These are phyloP conservation scores for Kodamaea suecica DNA, from an alignment of 1,139 yeast genomes.

Conservation along the genomic window DNA sequence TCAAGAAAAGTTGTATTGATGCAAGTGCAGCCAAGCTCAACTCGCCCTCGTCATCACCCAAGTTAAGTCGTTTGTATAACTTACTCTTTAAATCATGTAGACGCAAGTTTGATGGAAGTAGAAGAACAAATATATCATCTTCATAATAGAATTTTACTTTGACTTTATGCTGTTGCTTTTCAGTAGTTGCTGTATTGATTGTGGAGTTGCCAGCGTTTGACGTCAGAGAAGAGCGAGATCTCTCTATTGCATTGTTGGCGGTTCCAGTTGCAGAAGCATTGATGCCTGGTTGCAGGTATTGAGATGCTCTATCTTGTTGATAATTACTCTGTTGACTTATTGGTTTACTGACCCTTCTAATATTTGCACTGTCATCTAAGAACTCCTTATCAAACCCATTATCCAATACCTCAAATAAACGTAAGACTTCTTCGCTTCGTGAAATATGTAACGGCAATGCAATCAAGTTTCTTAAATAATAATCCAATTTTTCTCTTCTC, in stretches of 20 bases:
- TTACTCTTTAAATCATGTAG: constrained; percentile 60
- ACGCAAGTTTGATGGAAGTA: constrained; percentile 62
- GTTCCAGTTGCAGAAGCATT: constrained; percentile 6
- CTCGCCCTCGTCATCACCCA: constrained; percentile 12
- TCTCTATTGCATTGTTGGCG: constrained; percentile 5
- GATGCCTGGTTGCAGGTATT: constrained; percentile 23
- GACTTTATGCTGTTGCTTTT: constrained; percentile 29
- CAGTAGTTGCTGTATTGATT: constrained; percentile 1
- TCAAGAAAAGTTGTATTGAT: constrained; percentile 34
- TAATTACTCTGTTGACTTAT: constrained; percentile 41
- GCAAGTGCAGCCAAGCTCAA: constrained; percentile 1
- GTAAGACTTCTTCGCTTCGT: constrained; percentile 63
- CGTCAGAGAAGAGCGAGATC: constrained; percentile 14
- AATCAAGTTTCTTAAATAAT: constrained; percentile 72
- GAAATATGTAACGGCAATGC: constrained; percentile 77
- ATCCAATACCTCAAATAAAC: constrained; percentile 64
- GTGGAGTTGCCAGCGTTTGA: constrained; percentile 8
- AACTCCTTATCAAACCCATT: constrained; percentile 57
- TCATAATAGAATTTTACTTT: constrained; percentile 83
- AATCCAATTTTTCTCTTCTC: constrained; percentile 80
- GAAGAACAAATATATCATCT: constrained; percentile 87
- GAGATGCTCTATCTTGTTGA: constrained; percentile 44
- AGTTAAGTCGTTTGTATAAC: constrained; percentile 61
- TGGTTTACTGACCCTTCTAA: constrained; percentile 35
- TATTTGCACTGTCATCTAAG: constrained; percentile 18